A percentile compares a stretch with the other conserved stretches of the same genome.
Evolutionary conservation across 768 basidiomycete genomes (phyloP).

Genomic region (Cyclocybe aegerita): DNA sequence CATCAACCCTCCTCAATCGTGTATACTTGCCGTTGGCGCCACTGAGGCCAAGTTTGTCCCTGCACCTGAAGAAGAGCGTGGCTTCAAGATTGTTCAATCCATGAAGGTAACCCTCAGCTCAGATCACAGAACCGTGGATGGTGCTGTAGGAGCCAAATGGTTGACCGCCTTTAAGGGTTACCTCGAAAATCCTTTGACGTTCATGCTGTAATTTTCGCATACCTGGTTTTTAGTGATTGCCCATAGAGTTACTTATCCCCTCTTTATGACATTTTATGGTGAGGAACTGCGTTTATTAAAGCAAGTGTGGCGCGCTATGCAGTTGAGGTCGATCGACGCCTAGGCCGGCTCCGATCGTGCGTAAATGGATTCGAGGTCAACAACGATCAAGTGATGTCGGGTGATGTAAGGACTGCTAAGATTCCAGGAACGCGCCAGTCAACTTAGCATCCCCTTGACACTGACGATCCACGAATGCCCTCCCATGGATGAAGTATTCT

Average conservation of each 20-base stretch:
- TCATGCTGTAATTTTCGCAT: slow-evolving; percentile 72
- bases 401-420: no score
- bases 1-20: slow-evolving; percentile 98
- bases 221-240: neutral
- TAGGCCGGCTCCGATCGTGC: no score
- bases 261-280: neutral
- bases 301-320: no score
- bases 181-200: slow-evolving; percentile 94
- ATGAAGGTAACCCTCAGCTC: slow-evolving; percentile 97
- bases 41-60: slow-evolving; percentile 85
- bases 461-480: neutral
- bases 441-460: neutral
- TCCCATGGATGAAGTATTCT: slow-evolving; percentile 35
- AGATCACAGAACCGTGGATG: slow-evolving; percentile 96
- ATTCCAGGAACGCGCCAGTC: no score
- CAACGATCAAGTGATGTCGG: no score
- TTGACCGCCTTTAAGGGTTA: slow-evolving; percentile 92
- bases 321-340: no score
- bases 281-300: neutral
- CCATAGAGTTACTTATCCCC: slow-evolving; percentile 8
- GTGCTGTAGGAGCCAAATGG: slow-evolving; percentile 94
- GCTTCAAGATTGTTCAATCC: slow-evolving; percentile 87
- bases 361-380: no score
- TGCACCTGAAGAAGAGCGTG: slow-evolving; percentile 87
- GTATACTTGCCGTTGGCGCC: slow-evolving; percentile 93